Percentiles rank a stretch among this genome's conserved stretches.
Conservation (phyloP, 2,329 filamentous ascomycete species). For the Trichoderma semiorbis region DNA sequence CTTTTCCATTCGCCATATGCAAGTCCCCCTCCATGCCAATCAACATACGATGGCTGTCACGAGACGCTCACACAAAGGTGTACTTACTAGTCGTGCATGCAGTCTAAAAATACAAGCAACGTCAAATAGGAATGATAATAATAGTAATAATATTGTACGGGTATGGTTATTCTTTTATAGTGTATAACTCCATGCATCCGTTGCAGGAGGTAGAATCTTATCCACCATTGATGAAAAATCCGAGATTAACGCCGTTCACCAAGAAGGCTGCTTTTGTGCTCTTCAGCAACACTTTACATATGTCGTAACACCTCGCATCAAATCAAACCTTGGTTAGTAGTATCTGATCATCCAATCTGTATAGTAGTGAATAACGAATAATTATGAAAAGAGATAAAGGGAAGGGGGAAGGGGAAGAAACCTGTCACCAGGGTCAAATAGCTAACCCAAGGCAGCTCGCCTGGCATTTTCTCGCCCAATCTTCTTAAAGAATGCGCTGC, state of each 20-base stretch:
- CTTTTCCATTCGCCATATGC: not conserved
- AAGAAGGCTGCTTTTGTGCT: not conserved
- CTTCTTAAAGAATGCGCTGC: conserved; percentile 42
- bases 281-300: not conserved
- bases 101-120: not conserved
- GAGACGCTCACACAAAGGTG: not conserved
- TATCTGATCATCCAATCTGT: conserved; percentile 6
- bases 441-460: conserved; percentile 25
- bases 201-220: not conserved
- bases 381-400: not conserved
- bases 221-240: not conserved
- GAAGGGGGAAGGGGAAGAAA: not conserved
- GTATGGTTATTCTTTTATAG: not conserved
- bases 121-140: not conserved
- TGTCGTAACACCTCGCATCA: not conserved
- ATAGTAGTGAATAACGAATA: not conserved
- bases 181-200: not conserved
- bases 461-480: conserved; percentile 41
- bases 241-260: not conserved
- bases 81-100: not conserved
- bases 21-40: not conserved
- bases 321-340: not conserved
- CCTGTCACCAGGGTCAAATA: not conserved
- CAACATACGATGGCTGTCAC: conserved; percentile 5
- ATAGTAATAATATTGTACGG: not conserved